A percentile compares a stretch with the other conserved stretches of the same genome.
Conservation (phyloP, 2,329 filamentous ascomycete genomes). For the Fusarium sambucinum region DNA sequence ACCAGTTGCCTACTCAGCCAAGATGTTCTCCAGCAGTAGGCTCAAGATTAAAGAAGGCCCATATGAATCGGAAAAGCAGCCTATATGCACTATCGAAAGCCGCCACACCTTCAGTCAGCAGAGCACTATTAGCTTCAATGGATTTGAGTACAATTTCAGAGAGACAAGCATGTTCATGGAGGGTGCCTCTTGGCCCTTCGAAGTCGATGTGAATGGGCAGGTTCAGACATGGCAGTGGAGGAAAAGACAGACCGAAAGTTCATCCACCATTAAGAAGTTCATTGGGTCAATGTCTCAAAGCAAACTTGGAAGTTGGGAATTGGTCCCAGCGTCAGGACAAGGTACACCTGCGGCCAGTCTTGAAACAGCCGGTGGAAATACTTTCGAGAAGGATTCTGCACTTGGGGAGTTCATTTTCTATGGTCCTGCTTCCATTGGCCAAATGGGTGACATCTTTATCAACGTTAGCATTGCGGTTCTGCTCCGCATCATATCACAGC, state of each 20-base stretch:
- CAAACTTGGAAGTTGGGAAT: slow-evolving; percentile 8
- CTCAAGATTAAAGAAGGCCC: slow-evolving; percentile 10
- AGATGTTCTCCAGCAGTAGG: slow-evolving; percentile 13
- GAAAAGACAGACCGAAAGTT: neutral
- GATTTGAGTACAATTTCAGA: neutral
- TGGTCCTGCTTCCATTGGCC: neutral
- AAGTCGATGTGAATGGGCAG: neutral
- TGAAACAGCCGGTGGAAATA: neutral
- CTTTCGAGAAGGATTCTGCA: neutral
- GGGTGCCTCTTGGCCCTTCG: slow-evolving; percentile 5
- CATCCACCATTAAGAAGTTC: neutral
- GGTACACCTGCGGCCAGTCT: neutral
- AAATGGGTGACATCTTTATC: neutral
- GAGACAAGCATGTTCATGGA: slow-evolving; percentile 10
- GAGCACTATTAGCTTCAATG: neutral
- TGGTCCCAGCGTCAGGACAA: neutral
- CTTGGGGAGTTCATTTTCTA: neutral
- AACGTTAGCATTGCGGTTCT: slow-evolving; percentile 7
- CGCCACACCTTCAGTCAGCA: neutral
- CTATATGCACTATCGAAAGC: slow-evolving; percentile 1
- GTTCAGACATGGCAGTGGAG: slow-evolving; percentile 12
- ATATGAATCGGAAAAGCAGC: neutral
- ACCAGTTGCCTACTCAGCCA: slow-evolving; percentile 3
- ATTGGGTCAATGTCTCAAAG: neutral
- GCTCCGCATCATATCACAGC: slow-evolving; percentile 9